phyloP scores from a whole-genome alignment of 129 eudicot genomes.

The Saposhnikovia divaricata region DNA sequence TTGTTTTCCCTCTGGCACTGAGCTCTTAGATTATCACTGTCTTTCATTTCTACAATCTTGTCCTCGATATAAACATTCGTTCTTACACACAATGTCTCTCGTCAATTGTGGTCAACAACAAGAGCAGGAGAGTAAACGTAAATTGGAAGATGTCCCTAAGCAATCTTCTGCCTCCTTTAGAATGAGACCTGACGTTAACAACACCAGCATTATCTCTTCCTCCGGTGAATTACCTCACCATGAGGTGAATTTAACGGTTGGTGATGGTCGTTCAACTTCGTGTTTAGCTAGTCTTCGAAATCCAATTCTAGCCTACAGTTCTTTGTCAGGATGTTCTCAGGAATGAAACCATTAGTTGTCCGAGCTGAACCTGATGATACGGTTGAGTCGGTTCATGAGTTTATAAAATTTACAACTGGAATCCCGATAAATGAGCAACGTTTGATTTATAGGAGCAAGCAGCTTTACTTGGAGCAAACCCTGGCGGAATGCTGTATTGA shows the following conservation, averaged over 20 bases:
- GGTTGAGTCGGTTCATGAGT: slow-evolving; percentile 35
- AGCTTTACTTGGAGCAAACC: slow-evolving; percentile 59
- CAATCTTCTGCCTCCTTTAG: slow-evolving; percentile 24
- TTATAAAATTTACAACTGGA: slow-evolving; percentile 33
- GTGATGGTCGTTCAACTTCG: no score
- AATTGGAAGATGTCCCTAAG: slow-evolving; percentile 37
- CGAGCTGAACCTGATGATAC: slow-evolving; percentile 32
- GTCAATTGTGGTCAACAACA: slow-evolving; percentile 15
- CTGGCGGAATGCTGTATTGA: slow-evolving; percentile 38
- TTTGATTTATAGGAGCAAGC: slow-evolving; percentile 55
- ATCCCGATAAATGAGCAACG: slow-evolving; percentile 53
- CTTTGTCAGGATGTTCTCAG: slow-evolving; percentile 52
- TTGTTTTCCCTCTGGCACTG: neutral
- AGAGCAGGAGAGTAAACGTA: slow-evolving; percentile 39
- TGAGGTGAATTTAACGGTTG: slow-evolving; percentile 10
- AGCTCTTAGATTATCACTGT: neutral
- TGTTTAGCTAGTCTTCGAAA: neutral
- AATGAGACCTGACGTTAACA: slow-evolving; percentile 20
- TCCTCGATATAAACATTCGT: neutral
- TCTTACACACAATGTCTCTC: slow-evolving; percentile 23
- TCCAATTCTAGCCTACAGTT: slow-evolving; percentile 33
- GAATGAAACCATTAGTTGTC: slow-evolving; percentile 40
- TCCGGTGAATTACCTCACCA: neutral
- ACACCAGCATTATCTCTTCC: slow-evolving; percentile 11
- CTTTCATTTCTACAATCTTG: neutral